phyloP scores from a whole-genome alignment of 2,329 filamentous ascomycete genomes.

The Chlorencoelia australis region DNA sequence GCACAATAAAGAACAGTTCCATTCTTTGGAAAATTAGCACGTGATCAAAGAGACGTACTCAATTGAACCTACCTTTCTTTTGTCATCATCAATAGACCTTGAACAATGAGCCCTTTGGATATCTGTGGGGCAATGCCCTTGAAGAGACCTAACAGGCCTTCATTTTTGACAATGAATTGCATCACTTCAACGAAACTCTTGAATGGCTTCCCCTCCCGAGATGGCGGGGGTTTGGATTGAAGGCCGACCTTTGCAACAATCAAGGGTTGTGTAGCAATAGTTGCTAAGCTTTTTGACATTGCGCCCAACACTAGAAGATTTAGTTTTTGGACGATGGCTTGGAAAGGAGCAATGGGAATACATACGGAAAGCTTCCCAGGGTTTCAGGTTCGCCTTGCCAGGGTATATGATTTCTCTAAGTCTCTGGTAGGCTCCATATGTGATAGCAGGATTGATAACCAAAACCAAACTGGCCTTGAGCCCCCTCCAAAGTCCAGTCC shows the following conservation, averaged over 20 bases:
- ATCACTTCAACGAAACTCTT: conserved; percentile 91
- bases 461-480: conserved; percentile 92
- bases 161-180: conserved; percentile 82
- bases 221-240: conserved; percentile 82
- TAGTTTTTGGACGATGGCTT: neutral
- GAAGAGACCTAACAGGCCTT: conserved; percentile 76
- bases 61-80: conserved; percentile 66
- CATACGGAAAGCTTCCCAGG: conserved; percentile 87
- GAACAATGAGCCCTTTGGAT: conserved; percentile 82
- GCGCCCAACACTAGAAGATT: conserved; percentile 65
- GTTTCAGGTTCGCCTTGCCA: conserved; percentile 62
- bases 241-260: conserved; percentile 97
- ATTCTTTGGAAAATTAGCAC: conserved; percentile 43
- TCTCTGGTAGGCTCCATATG: conserved; percentile 92
- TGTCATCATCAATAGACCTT: conserved; percentile 97
- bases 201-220: conserved; percentile 81
- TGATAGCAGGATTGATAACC: conserved; percentile 93
- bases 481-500: conserved; percentile 84
- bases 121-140: conserved; percentile 96
- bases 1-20: conserved; percentile 76
- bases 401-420: conserved; percentile 70
- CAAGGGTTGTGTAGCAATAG: conserved; percentile 83
- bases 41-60: conserved; percentile 1
- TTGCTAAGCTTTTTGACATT: conserved; percentile 85
- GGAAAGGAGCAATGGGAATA: conserved; percentile 24